Conservation (phyloP, 2,329 filamentous ascomycete genomes). For the Hypomyces rosellus region DNA sequence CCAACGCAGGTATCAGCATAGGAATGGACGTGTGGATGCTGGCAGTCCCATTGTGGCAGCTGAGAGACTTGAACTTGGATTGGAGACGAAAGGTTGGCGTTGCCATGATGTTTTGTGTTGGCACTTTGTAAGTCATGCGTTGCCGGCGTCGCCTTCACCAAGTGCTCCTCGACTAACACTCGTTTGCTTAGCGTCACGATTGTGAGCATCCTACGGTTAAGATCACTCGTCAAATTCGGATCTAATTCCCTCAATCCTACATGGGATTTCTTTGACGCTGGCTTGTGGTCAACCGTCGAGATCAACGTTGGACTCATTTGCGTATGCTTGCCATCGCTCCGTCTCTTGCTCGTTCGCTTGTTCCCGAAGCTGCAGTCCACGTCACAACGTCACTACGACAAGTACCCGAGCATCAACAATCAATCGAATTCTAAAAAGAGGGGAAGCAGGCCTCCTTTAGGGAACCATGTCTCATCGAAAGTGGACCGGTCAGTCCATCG, state of each 20-base stretch:
- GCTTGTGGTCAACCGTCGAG: slow-evolving; percentile 32
- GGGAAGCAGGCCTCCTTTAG: slow-evolving; percentile 12
- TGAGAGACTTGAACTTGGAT: slow-evolving; percentile 36
- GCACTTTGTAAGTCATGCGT: slow-evolving; percentile 33
- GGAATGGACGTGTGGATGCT: slow-evolving; percentile 47
- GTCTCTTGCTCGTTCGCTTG: slow-evolving; percentile 29
- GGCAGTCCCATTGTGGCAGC: slow-evolving; percentile 40
- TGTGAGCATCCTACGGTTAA: slow-evolving; percentile 32
- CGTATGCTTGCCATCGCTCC: slow-evolving; percentile 32
- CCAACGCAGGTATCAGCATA: slow-evolving; percentile 48
- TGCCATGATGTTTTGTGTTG: slow-evolving; percentile 44
- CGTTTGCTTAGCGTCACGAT: slow-evolving; percentile 26
- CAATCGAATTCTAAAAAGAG: slow-evolving; percentile 9
- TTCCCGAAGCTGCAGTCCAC: slow-evolving; percentile 31
- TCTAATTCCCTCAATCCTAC: slow-evolving; percentile 26
- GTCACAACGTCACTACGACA: slow-evolving; percentile 23
- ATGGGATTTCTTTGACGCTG: slow-evolving; percentile 28
- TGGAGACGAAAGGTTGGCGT: slow-evolving; percentile 45
- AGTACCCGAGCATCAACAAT: slow-evolving; percentile 16
- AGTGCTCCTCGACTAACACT: slow-evolving; percentile 2
- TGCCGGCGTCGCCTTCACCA: neutral
- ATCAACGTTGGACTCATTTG: slow-evolving; percentile 34
- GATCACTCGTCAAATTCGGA: slow-evolving; percentile 25
- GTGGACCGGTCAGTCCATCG: slow-evolving; percentile 16
- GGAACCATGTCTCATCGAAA: slow-evolving; percentile 19